phyloP scores from a whole-genome alignment of 768 basidiomycete genomes.

The Epithele typhae region DNA sequence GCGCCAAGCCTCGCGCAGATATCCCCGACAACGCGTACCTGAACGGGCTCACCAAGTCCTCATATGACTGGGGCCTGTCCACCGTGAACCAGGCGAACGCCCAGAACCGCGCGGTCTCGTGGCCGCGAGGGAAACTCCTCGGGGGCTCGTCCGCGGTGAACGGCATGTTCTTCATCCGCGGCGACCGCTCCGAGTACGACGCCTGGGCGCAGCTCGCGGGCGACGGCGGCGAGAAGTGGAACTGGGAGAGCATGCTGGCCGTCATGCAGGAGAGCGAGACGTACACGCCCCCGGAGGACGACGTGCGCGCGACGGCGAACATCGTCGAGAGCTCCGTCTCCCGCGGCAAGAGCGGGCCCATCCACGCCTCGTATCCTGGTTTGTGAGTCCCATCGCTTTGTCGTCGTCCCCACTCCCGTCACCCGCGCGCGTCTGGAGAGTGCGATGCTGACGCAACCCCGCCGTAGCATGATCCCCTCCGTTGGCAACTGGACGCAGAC shows the following conservation, averaged over 20 bases:
- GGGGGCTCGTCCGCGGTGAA: conserved; percentile 70
- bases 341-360: conserved; percentile 51
- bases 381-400: conserved; percentile 35
- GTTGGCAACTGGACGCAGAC: conserved; percentile 56
- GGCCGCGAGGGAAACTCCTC: conserved; percentile 65
- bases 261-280: conserved; percentile 51
- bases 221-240: conserved; percentile 35
- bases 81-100: conserved; percentile 45
- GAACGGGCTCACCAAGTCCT: conserved; percentile 39
- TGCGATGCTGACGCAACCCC: no score
- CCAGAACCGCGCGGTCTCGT: conserved; percentile 39
- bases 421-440: no score
- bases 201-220: conserved; percentile 42
- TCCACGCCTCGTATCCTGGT: conserved; percentile 46
- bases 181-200: conserved; percentile 44
- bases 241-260: conserved; percentile 41
- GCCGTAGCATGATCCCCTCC: conserved; percentile 40
- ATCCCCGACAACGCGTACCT: conserved; percentile 50
- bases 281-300: conserved; percentile 46
- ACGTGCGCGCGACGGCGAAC: conserved; percentile 34
- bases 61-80: conserved; percentile 54
- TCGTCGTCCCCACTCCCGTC: conserved; percentile 8
- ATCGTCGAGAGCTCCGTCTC: conserved; percentile 42
- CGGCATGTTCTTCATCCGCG: conserved; percentile 61
- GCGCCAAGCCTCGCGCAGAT: conserved; percentile 28